phyloP scores from a whole-genome alignment of 1,284 basidiomycete species.

The Exobasidium cylindrosporum region DNA sequence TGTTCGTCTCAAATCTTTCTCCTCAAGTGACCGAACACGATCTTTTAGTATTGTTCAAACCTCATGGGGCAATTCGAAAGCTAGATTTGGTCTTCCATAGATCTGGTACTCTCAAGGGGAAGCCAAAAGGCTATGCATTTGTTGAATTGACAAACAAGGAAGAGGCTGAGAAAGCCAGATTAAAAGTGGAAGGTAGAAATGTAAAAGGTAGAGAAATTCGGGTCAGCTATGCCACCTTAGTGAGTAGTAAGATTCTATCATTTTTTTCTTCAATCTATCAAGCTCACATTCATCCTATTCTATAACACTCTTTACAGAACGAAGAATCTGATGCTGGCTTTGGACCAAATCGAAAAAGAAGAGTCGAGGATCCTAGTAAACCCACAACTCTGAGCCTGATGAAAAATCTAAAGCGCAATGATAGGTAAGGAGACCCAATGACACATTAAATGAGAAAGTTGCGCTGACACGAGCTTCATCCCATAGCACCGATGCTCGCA shows the following conservation, averaged over 20 bases:
- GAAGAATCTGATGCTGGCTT: conserved; percentile 10
- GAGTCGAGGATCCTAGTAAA: conserved; percentile 62
- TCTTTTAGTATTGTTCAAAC: conserved; percentile 81
- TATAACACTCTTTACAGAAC: neutral
- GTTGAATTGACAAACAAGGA: conserved; percentile 73
- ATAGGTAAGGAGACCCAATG: conserved; percentile 1
- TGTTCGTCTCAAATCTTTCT: conserved; percentile 89
- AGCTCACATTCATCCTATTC: neutral
- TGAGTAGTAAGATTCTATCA: conserved; percentile 29
- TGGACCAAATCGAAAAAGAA: conserved; percentile 26
- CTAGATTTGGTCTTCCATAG: conserved; percentile 96
- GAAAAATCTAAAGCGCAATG: conserved; percentile 61
- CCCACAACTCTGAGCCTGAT: conserved; percentile 83
- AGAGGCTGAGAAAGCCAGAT: conserved; percentile 77
- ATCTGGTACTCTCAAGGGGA: conserved; percentile 78
- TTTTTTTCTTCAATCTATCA: neutral
- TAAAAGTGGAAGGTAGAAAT: conserved; percentile 72
- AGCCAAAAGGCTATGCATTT: conserved; percentile 91
- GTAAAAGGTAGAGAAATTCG: conserved; percentile 80
- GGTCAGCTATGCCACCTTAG: conserved; percentile 85
- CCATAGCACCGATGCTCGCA: conserved; percentile 70
- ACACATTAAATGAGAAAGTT: neutral
- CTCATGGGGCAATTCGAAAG: conserved; percentile 84
- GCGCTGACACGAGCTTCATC: neutral
- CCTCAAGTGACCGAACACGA: conserved; percentile 80